phyloP scores from a whole-genome alignment of 2,329 filamentous ascomycete species.

The Xylariomycetidae sp. region DNA sequence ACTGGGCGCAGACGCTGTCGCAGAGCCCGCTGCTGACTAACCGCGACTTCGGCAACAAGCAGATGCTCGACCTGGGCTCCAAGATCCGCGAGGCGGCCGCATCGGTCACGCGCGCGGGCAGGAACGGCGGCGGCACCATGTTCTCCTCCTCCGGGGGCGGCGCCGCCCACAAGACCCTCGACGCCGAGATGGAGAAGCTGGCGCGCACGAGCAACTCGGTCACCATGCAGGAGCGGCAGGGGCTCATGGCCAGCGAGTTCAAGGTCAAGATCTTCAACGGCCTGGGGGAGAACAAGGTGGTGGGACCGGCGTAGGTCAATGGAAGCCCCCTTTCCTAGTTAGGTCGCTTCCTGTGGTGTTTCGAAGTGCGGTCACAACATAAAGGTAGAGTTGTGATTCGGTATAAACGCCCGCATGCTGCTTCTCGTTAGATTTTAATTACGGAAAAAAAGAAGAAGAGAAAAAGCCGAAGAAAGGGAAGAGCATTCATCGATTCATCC shows the following conservation, averaged over 20 bases:
- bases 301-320: no score
- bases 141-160: slow-evolving; percentile 4
- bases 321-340: no score
- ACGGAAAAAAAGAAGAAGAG: no score
- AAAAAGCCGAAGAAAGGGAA: no score
- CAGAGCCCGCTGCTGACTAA: slow-evolving; percentile 88
- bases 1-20: slow-evolving; percentile 95
- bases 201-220: slow-evolving; percentile 25
- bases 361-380: no score
- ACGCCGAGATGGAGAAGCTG: slow-evolving; percentile 25
- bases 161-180: slow-evolving; percentile 7
- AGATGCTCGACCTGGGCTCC: slow-evolving; percentile 80
- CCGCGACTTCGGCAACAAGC: slow-evolving; percentile 86
- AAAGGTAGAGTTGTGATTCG: no score
- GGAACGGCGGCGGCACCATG: slow-evolving; percentile 12
- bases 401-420: no score
- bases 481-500: no score
- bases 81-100: slow-evolving; percentile 68
- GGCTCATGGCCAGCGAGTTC: slow-evolving; percentile 25
- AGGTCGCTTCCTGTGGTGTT: no score
- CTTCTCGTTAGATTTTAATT: no score
- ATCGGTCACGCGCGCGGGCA: slow-evolving; percentile 29
- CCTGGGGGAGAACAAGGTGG: no score
- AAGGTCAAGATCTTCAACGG: slow-evolving; percentile 28
- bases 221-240: slow-evolving; percentile 29